These are phyloP conservation scores for Solanum sparsipilum DNA, from an alignment of 257 asterid genomes.

Conservation along the genomic window DNA sequence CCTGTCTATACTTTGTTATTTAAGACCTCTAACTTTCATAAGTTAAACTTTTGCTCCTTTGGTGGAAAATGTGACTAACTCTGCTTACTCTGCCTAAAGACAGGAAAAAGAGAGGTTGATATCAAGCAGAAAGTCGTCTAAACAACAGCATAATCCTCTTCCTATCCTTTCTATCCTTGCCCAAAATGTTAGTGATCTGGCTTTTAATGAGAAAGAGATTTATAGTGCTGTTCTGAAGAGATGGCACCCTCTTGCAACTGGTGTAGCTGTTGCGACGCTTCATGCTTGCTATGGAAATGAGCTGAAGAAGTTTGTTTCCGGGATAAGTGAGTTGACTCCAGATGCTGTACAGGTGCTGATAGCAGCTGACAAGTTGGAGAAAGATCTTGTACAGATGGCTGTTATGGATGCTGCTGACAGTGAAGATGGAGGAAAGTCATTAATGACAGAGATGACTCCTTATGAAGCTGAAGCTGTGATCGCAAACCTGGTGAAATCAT, in stretches of 20 bases:
- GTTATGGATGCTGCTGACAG: conserved; percentile 84
- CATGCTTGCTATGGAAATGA: conserved; percentile 75
- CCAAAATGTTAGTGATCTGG: conserved; percentile 63
- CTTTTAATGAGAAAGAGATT: conserved; percentile 83
- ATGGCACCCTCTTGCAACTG: conserved; percentile 87
- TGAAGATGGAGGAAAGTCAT: conserved; percentile 94
- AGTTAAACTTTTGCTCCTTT: background rate
- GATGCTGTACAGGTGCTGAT: conserved; percentile 86
- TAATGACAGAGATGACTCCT: conserved; percentile 91
- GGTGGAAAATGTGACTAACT: conserved; percentile 19
- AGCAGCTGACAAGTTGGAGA: conserved; percentile 83
- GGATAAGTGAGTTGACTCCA: conserved; percentile 73
- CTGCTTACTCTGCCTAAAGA: conserved; percentile 49
- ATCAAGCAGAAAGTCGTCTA: conserved; percentile 55
- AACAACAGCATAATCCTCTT: conserved; percentile 54
- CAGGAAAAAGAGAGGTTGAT: conserved; percentile 80
- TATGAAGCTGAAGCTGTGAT: conserved; percentile 83
- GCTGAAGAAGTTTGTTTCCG: conserved; percentile 56
- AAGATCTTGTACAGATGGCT: conserved; percentile 84
- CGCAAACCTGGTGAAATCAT: conserved; percentile 53
- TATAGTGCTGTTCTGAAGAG: conserved; percentile 70
- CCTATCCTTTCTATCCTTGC: conserved; percentile 73
- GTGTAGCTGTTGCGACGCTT: conserved; percentile 85
- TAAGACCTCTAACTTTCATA: background rate
- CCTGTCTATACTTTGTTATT: background rate